Percentiles rank a stretch among this genome's conserved stretches.
These are phyloP conservation scores for Spathaspora hagerdaliae DNA, from an alignment of 805 yeast species.

Conservation along the genomic window DNA sequence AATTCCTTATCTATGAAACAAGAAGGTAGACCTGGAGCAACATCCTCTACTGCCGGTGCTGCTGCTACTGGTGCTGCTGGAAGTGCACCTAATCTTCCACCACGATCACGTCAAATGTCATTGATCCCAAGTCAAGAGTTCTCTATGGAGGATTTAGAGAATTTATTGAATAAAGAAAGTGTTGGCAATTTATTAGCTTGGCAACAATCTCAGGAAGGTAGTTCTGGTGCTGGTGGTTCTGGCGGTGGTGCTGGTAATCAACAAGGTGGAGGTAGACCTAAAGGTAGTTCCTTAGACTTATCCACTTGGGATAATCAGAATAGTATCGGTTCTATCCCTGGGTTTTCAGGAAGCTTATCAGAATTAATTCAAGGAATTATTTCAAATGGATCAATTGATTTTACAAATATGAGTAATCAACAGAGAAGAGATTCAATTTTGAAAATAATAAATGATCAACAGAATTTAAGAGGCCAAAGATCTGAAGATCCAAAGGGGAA, in stretches of 20 bases:
- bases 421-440: constrained; percentile 38
- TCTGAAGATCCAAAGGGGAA: constrained; percentile 5
- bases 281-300: constrained; percentile 25
- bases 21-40: neutral
- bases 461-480: constrained; percentile 11
- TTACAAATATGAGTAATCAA: constrained; percentile 34
- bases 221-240: neutral
- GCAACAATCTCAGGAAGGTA: constrained; percentile 15
- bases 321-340: constrained; percentile 22
- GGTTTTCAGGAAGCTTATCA: constrained; percentile 26
- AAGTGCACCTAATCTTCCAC: constrained; percentile 3
- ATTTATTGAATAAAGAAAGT: constrained; percentile 29
- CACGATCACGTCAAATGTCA: constrained; percentile 17
- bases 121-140: constrained; percentile 17
- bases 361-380: constrained; percentile 29
- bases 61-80: neutral
- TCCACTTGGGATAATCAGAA: constrained; percentile 10
- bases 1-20: neutral
- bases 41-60: constrained; percentile 1
- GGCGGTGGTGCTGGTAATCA: neutral
- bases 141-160: constrained; percentile 30
- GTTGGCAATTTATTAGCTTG: constrained; percentile 26
- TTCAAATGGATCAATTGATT: constrained; percentile 35
- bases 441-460: constrained; percentile 33
- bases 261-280: constrained; percentile 14